Base-by-base conservation (phyloP, 176 grass and related monocot species). In the Canna indica region DNA sequence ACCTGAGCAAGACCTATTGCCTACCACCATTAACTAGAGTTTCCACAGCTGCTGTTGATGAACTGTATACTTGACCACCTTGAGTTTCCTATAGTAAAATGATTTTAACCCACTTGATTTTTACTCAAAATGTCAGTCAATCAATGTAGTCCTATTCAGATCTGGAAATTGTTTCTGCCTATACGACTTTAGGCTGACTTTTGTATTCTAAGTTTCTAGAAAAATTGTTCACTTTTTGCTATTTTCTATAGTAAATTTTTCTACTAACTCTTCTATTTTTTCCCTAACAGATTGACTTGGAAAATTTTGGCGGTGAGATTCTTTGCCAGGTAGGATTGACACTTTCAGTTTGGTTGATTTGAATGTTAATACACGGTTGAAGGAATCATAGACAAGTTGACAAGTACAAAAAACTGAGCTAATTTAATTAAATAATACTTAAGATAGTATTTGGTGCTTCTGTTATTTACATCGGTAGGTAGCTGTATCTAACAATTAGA, bases 261-360 rank as follows among this genome's bases (percentile, higher is more conserved):
- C 16, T 25, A 22, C 1, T 65, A 18, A 12, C 33, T 41, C 11
- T 12, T 25, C 11, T 38, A 12, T 15, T 65, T 12, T 65, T 65
- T 16, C 31, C 26, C 12, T 30, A 10, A 66, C 63, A 66, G 63
- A 66, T 66, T 25, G 35, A 38, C 63, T 66, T 66, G 34, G 33
- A 16, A 39, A 92, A 90, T 79, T 93, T 99, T 76, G 76, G 72
- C 65, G 94, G 86, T 81, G 89, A 93, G 78, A 79, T 93, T 74
- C 78, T 93, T 83, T 87, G 86, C 79, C 94, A 93, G 80, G 94
- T 93, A 83, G 13, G n/a, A 59, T 52, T 20, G 74, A n/a, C 36
- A 36, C 22, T 24, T 18, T 28, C 20, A 66, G 5, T 22, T 66
- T 66, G 18, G 35, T 33, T 66, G 28, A 16, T 66, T 38, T 32